Base-by-base conservation (phyloP, 805 yeast species). In the Candida schatavii region DNA sequence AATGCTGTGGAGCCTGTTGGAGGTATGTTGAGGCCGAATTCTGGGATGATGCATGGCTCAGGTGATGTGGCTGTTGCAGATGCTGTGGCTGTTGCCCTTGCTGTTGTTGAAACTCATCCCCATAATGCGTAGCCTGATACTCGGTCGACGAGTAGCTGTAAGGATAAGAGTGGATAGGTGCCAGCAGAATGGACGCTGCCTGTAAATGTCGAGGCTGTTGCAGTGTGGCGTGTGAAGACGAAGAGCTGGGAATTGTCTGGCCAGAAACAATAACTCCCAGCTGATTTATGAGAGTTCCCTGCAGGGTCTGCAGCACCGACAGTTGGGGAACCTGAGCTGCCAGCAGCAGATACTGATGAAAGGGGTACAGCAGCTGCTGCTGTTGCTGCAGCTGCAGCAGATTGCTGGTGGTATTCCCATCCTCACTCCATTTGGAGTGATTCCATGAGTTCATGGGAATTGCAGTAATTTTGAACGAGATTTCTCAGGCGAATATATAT, bases 351-450 rank as follows among this genome's bases (percentile, higher is more conserved):
- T 7, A 35, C 37, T 35, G 37, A 11, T 23, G 39, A 6, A 26
- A 7, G 15, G n/a, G 32, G 26, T 13, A 28, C 26, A 26, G 29
- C 39, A 14, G 32, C 21, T 20, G 39, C 19, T 18, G 41, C 20
- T 19, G 34, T 27, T 26, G 40, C 22, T 26, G 33, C 14, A n/a
- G 26, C n/a, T n/a, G n/a, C n/a, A n/a, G n/a, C n/a, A n/a, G n/a
- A n/a, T n/a, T n/a, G 21, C 25, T 35, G 13, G 5, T 26, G 4
- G 20, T 15, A 19, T 29, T 29, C 17, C 26, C 33, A n/a, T 28
- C 41, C 11, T 31, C 41, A 20, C 28, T 30, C 41, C 41, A 38
- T 38, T 29, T 38, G 35, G 41, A 26, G 23, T 22, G 41, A 38
- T 38, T 31, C 35, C 41, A 29, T 21, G 28, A 14, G 27, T 38